A percentile compares a stretch with the other conserved stretches of the same genome.
Conservation (phyloP, 2,329 filamentous ascomycete genomes). For the Fonsecaea pedrosoi region DNA sequence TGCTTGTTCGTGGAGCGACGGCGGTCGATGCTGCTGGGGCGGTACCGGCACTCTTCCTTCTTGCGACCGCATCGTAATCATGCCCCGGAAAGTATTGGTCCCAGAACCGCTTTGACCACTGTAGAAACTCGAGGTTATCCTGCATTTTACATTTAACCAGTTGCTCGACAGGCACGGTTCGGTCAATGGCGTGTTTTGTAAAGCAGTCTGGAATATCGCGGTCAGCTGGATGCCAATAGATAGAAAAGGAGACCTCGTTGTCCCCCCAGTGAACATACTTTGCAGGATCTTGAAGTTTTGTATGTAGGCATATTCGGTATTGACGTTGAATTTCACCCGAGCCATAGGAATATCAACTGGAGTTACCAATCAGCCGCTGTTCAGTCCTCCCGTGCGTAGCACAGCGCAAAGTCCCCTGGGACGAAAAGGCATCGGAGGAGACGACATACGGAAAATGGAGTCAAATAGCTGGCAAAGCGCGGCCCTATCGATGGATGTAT, state of each 20-base stretch:
- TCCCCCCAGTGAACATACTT: constrained; percentile 66
- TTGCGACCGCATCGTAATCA: constrained; percentile 88
- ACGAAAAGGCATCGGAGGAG: not conserved
- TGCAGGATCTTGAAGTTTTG: constrained; percentile 98
- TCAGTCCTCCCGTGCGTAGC: not conserved
- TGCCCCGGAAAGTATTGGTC: constrained; percentile 97
- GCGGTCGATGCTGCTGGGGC: constrained; percentile 59
- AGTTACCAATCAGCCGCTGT: constrained; percentile 22
- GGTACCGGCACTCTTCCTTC: constrained; percentile 78
- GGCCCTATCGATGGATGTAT: constrained; percentile 47
- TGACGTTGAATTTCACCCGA: constrained; percentile 97
- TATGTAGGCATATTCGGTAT: constrained; percentile 94
- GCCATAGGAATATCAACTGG: constrained; percentile 88
- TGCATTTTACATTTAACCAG: constrained; percentile 99
- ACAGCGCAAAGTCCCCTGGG: not conserved
- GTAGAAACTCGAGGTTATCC: constrained; percentile 98
- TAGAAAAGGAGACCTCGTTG: constrained; percentile 3
- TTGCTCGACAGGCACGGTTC: constrained; percentile 83
- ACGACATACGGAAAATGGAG: constrained; percentile 80
- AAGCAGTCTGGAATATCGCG: constrained; percentile 67
- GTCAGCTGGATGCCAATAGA: constrained; percentile 9
- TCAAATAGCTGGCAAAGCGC: constrained; percentile 97
- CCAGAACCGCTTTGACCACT: constrained; percentile 97
- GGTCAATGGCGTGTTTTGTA: constrained; percentile 84
- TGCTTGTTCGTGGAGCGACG: constrained; percentile 49